phyloP scores from a whole-genome alignment of 257 asterid genomes.

The Solanum paucissectum region DNA sequence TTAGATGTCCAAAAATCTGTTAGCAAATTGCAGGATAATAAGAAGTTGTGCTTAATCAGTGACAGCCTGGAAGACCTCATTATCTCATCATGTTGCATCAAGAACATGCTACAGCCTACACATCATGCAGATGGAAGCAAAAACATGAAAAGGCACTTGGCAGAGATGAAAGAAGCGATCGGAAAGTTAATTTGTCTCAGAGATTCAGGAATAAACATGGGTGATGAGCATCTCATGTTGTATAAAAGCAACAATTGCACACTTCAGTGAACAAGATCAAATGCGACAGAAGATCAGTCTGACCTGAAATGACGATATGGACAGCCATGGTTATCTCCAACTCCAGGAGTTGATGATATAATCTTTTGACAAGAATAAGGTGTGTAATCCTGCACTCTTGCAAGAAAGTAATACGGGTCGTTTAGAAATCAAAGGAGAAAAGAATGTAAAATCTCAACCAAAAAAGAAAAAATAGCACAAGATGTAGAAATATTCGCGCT shows the following conservation, averaged over 20 bases:
- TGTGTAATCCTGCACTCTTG: conserved; percentile 70
- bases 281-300: conserved; percentile 9
- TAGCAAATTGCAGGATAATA: not conserved
- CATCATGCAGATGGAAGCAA: not conserved
- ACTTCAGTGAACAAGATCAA: not conserved
- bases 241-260: not conserved
- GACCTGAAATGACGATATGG: conserved; percentile 97
- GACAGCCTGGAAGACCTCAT: not conserved
- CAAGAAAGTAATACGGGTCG: not conserved
- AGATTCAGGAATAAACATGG: not conserved
- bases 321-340: conserved; percentile 97
- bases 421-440: not conserved
- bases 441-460: not conserved
- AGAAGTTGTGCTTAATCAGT: not conserved
- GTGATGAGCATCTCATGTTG: not conserved
- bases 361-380: conserved; percentile 91
- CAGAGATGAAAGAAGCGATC: not conserved
- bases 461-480: not conserved
- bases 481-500: not conserved
- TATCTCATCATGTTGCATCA: not conserved
- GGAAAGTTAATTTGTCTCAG: not conserved
- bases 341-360: conserved; percentile 74
- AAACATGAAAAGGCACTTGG: not conserved
- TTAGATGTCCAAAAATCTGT: not conserved
- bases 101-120: not conserved